phyloP scores from a whole-genome alignment of 352 stramenopile species.

The Pelagophyceae sp. region DNA sequence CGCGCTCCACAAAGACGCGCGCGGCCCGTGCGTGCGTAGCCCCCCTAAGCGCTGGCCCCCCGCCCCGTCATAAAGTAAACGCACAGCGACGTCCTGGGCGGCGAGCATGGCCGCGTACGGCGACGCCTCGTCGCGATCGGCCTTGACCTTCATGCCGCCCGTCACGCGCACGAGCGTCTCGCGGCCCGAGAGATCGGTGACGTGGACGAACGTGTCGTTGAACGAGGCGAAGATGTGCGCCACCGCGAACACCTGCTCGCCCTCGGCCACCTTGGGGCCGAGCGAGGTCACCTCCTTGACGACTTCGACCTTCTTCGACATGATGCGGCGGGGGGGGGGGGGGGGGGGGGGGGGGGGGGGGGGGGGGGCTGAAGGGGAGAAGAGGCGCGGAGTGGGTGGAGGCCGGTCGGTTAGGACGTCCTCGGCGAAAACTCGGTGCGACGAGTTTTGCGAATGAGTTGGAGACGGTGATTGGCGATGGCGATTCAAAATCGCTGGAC shows the following conservation, averaged over 20 bases:
- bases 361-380: too few species aligned
- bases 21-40: too few species aligned
- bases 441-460: too few species aligned
- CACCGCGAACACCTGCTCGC: conserved; percentile 97
- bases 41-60: too few species aligned
- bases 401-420: not conserved
- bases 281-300: conserved; percentile 33
- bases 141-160: conserved; percentile 99
- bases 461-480: too few species aligned
- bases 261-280: conserved; percentile 84
- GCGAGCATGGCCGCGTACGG: conserved; percentile 99
- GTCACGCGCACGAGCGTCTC: conserved; percentile 99
- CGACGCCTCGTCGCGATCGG: conserved; percentile 97
- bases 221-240: conserved; percentile 99
- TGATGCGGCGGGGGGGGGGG: not conserved
- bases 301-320: conserved; percentile 16
- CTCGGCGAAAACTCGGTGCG: not conserved
- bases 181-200: conserved; percentile 97
- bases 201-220: conserved; percentile 99
- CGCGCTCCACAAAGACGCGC: too few species aligned
- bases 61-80: too few species aligned
- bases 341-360: not conserved
- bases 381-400: too few species aligned
- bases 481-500: too few species aligned
- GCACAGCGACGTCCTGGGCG: conserved; percentile 93